Conservation (phyloP, 2,329 filamentous ascomycete species). For the Aplosporella prunicola region DNA sequence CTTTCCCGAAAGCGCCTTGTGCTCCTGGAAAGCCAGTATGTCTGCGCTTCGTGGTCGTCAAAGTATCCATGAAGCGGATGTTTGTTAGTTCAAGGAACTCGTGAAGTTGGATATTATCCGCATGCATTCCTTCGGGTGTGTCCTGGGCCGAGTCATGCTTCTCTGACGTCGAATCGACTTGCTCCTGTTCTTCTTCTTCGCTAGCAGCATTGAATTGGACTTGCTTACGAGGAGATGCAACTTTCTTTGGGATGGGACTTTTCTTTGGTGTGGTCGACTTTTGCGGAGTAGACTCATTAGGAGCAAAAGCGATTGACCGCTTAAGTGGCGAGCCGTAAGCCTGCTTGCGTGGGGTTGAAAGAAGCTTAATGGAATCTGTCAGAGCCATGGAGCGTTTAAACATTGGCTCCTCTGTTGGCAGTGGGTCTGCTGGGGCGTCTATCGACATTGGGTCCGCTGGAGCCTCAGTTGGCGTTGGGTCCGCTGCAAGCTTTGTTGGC, state of each 20-base stretch:
- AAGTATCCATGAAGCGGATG: conserved; percentile 96
- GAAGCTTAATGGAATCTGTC: conserved; percentile 37
- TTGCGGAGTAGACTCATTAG: conserved; percentile 25
- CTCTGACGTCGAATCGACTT: conserved; percentile 42
- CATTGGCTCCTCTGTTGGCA: conserved; percentile 17
- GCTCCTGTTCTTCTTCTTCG: conserved; percentile 18
- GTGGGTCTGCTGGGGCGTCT: not conserved
- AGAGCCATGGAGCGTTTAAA: conserved; percentile 26
- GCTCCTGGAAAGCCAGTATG: conserved; percentile 56
- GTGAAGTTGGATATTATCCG: conserved; percentile 66
- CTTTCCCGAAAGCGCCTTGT: conserved; percentile 22
- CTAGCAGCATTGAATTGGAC: conserved; percentile 17
- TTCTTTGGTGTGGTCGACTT: conserved; percentile 32
- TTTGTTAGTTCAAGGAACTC: conserved; percentile 93
- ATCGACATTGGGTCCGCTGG: not conserved
- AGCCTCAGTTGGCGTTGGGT: not conserved
- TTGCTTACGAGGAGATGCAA: conserved; percentile 19
- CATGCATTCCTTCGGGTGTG: conserved; percentile 17
- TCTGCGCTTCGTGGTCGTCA: conserved; percentile 76
- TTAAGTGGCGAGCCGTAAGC: conserved; percentile 34
- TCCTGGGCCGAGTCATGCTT: conserved; percentile 41
- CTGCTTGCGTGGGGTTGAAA: conserved; percentile 42
- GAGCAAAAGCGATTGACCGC: conserved; percentile 15
- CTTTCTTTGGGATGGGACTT: conserved; percentile 28
- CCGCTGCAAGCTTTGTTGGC: not conserved